Percentiles rank a stretch among this genome's conserved stretches.
Evolutionary conservation across 1,139 yeast genomes (phyloP).

Genomic region (Zygoascus sp.): DNA sequence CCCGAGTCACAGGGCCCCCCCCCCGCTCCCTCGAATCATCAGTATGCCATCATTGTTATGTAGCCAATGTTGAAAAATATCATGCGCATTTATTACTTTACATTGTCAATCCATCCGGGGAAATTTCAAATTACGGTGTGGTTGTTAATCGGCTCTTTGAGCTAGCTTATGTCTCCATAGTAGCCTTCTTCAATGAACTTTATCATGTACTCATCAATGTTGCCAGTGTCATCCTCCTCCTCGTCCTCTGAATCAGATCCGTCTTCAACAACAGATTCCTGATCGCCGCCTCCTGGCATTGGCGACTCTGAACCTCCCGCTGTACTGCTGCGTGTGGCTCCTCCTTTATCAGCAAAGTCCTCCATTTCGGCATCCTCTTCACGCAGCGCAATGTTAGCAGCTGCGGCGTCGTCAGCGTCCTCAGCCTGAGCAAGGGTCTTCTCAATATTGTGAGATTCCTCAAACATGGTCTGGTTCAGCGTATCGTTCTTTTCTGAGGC

Average conservation of each 20-base stretch:
- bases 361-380: conserved; percentile 82
- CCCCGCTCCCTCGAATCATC: not conserved
- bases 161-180: conserved; percentile 32
- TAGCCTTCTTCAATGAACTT: conserved; percentile 80
- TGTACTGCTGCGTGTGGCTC: not conserved
- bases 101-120: too few relatives aligned
- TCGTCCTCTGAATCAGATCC: conserved; percentile 14
- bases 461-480: conserved; percentile 32
- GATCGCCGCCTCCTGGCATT: not conserved
- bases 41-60: too few relatives aligned
- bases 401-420: conserved; percentile 91
- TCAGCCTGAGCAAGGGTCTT: conserved; percentile 85
- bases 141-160: too few relatives aligned
- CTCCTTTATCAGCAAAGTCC: conserved; percentile 52
- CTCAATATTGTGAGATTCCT: conserved; percentile 51
- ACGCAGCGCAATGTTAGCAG: conserved; percentile 83
- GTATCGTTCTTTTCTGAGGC: conserved; percentile 38
- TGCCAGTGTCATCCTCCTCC: conserved; percentile 59
- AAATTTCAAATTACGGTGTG: too few relatives aligned
- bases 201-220: conserved; percentile 95
- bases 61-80: too few relatives aligned
- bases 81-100: too few relatives aligned
- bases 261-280: conserved; percentile 2
- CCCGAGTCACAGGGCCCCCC: not conserved
- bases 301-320: not conserved